Percentiles rank a stretch among this genome's conserved stretches.
phyloP scores from a whole-genome alignment of 208 protist species.

The Borovskyia barvae region DNA sequence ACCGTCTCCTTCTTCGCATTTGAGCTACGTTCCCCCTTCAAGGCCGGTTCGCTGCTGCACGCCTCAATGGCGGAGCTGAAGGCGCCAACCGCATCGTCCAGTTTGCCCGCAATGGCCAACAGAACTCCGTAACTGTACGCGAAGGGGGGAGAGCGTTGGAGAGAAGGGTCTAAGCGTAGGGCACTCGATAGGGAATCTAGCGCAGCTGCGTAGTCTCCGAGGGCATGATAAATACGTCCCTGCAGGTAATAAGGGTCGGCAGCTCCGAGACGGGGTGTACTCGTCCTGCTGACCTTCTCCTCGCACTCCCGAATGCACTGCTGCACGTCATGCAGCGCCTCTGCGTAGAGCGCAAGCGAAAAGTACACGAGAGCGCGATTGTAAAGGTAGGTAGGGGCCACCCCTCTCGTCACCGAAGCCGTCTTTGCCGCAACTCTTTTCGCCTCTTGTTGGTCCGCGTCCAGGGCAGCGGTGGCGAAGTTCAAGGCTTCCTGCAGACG shows the following conservation, averaged over 20 bases:
- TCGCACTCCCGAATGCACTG: constrained; percentile 32
- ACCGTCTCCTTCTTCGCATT: not conserved
- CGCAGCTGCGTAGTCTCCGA: constrained; percentile 44
- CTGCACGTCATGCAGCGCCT: constrained; percentile 40
- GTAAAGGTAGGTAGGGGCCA: constrained; percentile 43
- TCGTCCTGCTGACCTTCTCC: not conserved
- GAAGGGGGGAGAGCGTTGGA: constrained; percentile 34
- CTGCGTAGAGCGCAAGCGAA: constrained; percentile 30
- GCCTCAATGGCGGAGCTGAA: constrained; percentile 49
- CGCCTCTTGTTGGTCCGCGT: not conserved
- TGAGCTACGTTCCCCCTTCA: not conserved
- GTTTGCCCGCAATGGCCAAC: constrained; percentile 24
- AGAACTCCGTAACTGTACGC: constrained; percentile 56
- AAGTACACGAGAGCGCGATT: constrained; percentile 48
- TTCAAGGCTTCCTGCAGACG: constrained; percentile 16
- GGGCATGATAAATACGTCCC: constrained; percentile 73
- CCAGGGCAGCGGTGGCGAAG: constrained; percentile 20
- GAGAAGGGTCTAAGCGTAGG: constrained; percentile 29
- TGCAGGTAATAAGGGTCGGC: constrained; percentile 78
- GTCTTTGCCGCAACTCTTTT: not conserved
- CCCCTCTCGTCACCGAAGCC: constrained; percentile 6
- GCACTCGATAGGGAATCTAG: constrained; percentile 60
- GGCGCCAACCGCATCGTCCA: constrained; percentile 35
- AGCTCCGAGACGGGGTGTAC: constrained; percentile 1
- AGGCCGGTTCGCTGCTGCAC: constrained; percentile 4